Evolutionary conservation across 148 eudicot genomes (phyloP).

Genomic region (Cornus kousa): DNA sequence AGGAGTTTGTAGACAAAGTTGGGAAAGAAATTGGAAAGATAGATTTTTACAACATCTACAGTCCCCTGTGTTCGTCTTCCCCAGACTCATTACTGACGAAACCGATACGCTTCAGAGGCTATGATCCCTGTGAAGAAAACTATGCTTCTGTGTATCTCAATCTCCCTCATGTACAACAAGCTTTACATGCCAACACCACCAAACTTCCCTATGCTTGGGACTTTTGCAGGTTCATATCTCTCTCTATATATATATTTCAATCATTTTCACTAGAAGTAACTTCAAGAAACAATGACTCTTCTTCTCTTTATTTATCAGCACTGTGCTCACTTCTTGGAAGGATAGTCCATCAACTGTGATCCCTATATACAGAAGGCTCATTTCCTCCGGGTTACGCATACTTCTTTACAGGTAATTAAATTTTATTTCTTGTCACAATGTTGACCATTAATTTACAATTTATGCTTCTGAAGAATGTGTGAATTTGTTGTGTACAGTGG

Average conservation of each 20-base stretch:
- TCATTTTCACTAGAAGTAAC: background rate
- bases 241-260: too few species aligned
- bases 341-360: slow-evolving; percentile 39
- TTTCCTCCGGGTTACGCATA: slow-evolving; percentile 29
- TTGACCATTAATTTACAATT: too few species aligned
- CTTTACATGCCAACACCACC: slow-evolving; percentile 27
- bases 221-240: slow-evolving; percentile 15
- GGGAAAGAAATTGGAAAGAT: slow-evolving; percentile 19
- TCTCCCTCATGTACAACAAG: slow-evolving; percentile 23
- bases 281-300: background rate
- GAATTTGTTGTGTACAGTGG: slow-evolving; percentile 19
- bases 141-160: slow-evolving; percentile 22
- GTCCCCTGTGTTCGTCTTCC: slow-evolving; percentile 14
- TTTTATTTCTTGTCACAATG: background rate
- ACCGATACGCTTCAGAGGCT: background rate
- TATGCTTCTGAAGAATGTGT: background rate
- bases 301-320: slow-evolving; percentile 10
- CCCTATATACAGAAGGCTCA: slow-evolving; percentile 34
- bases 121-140: slow-evolving; percentile 27
- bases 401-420: slow-evolving; percentile 31
- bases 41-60: slow-evolving; percentile 24
- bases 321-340: slow-evolving; percentile 26
- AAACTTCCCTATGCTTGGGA: slow-evolving; percentile 25
- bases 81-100: background rate
- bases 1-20: background rate